Percentiles rank a stretch among this genome's conserved stretches.
Evolutionary conservation across 2,329 filamentous ascomycete genomes (phyloP).

Genomic region (Penicillium sp.): DNA sequence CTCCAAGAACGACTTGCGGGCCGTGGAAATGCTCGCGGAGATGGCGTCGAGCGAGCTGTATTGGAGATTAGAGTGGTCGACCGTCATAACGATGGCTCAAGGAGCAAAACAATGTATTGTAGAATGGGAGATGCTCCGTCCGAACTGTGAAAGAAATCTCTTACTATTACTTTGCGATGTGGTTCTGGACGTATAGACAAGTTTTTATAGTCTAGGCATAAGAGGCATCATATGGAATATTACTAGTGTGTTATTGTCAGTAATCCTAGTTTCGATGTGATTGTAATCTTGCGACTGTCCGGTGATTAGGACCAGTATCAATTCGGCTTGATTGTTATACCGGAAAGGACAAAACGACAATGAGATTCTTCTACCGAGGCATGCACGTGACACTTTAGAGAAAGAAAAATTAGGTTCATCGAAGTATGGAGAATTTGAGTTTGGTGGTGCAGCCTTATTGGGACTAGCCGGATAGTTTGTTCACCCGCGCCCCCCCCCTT

Average conservation of each 20-base stretch:
- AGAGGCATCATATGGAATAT: not conserved
- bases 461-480: not conserved
- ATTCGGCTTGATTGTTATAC: not conserved
- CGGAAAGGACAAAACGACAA: not conserved
- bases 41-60: conserved; percentile 68
- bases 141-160: not conserved
- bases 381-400: not conserved
- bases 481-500: not conserved
- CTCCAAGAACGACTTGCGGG: conserved; percentile 69
- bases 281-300: not conserved
- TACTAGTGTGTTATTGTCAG: not conserved
- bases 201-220: not conserved
- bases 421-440: not conserved
- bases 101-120: not conserved
- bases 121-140: not conserved
- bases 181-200: not conserved
- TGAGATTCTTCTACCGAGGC: not conserved
- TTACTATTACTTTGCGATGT: not conserved
- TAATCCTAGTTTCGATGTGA: not conserved
- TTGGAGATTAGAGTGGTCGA: conserved; percentile 48
- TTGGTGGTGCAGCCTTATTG: not conserved
- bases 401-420: not conserved
- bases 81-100: not conserved
- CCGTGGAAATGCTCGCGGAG: conserved; percentile 57
- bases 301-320: not conserved